Conservation (phyloP, 441 rosid genomes). For the Melastoma candidum region DNA sequence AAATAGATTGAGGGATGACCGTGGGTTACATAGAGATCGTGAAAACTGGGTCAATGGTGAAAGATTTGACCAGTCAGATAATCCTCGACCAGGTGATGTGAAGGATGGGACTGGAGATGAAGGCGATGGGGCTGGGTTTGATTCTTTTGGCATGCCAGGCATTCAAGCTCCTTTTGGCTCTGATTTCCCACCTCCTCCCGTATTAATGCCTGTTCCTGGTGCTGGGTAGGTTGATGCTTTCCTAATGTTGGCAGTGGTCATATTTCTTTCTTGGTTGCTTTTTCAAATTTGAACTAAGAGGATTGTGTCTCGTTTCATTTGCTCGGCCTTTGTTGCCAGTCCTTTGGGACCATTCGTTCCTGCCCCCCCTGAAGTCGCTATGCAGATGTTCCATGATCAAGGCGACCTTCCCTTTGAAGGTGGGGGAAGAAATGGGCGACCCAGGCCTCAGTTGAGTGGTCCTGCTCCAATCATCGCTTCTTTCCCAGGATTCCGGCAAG, state of each 20-base stretch:
- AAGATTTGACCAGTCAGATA: conserved; percentile 67
- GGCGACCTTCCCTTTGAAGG: conserved; percentile 72
- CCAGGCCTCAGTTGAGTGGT: conserved; percentile 53
- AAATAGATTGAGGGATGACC: conserved; percentile 75
- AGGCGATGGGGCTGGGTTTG: conserved; percentile 53
- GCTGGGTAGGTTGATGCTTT: conserved; percentile 70
- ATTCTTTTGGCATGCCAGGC: conserved; percentile 70
- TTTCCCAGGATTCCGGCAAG: conserved; percentile 69
- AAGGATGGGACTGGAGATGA: conserved; percentile 64
- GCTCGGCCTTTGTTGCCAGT: conserved; percentile 24
- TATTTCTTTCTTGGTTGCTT: neutral
- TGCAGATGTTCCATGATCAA: conserved; percentile 90
- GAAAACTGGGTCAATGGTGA: conserved; percentile 58
- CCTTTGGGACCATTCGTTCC: conserved; percentile 98
- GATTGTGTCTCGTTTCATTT: neutral
- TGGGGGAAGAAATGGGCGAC: conserved; percentile 54
- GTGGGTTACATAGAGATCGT: conserved; percentile 58
- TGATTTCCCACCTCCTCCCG: conserved; percentile 84
- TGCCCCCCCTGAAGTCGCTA: conserved; percentile 94
- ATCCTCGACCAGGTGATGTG: conserved; percentile 50
- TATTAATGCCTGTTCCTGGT: conserved; percentile 99
- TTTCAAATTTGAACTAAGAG: neutral
- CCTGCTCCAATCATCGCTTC: conserved; percentile 61
- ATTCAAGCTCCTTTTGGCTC: conserved; percentile 56
- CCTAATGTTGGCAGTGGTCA: neutral